Percentiles rank a stretch among this genome's conserved stretches.
Evolutionary conservation across 805 yeast genomes (phyloP).

Genomic region (Candida multigemmis): DNA sequence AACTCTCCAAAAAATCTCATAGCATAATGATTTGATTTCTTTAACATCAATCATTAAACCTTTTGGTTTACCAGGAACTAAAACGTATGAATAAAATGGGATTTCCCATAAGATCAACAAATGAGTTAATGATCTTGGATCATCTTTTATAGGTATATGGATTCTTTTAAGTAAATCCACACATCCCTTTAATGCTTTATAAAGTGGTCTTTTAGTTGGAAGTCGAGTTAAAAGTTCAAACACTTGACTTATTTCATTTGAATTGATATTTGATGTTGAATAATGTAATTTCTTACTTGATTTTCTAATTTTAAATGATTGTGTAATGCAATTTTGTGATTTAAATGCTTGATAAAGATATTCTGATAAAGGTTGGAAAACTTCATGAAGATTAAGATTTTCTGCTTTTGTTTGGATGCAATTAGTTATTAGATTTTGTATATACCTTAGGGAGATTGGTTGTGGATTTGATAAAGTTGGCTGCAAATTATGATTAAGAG

Average conservation of each 20-base stretch:
- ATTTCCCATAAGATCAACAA: slow-evolving; percentile 58
- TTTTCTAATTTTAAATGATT: slow-evolving; percentile 39
- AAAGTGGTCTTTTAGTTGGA: slow-evolving; percentile 56
- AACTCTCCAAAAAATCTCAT: slow-evolving; percentile 59
- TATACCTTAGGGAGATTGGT: too few relatives aligned
- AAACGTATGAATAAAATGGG: slow-evolving; percentile 48
- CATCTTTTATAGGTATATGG: slow-evolving; percentile 27
- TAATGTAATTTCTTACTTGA: slow-evolving; percentile 23
- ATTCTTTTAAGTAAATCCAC: slow-evolving; percentile 41
- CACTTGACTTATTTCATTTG: slow-evolving; percentile 34
- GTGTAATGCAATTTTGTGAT: slow-evolving; percentile 37
- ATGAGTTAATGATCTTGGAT: slow-evolving; percentile 45
- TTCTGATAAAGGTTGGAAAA: slow-evolving; percentile 42
- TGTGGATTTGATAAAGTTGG: too few relatives aligned
- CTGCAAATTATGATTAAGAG: too few relatives aligned
- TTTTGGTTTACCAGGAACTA: slow-evolving; percentile 20
- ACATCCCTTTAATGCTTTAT: slow-evolving; percentile 43
- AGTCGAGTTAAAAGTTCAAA: slow-evolving; percentile 39
- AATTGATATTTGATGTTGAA: slow-evolving; percentile 42
- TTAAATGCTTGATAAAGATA: slow-evolving; percentile 40
- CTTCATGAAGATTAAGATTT: slow-evolving; percentile 20
- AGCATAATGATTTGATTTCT: slow-evolving; percentile 48
- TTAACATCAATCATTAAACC: slow-evolving; percentile 30
- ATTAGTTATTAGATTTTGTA: too few relatives aligned
- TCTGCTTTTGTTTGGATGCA: too few relatives aligned